Conservation (phyloP, 805 yeast species). For the Nakazawaea sp. region DNA sequence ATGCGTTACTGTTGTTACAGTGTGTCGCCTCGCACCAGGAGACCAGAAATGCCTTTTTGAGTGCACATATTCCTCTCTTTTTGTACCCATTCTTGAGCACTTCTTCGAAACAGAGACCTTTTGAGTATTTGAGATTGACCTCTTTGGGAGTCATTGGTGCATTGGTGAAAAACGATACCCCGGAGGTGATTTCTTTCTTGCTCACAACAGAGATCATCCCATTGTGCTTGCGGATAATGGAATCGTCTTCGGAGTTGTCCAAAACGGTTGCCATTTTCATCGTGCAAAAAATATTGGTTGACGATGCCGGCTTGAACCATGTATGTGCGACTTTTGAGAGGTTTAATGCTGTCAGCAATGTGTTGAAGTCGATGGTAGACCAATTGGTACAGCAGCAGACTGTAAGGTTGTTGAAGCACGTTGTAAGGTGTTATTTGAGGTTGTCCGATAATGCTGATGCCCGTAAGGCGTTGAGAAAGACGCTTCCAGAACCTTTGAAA, state of each 20-base stretch:
- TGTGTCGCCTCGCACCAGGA: constrained; percentile 96
- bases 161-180: constrained; percentile 88
- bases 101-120: constrained; percentile 83
- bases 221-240: constrained; percentile 90
- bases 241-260: constrained; percentile 84
- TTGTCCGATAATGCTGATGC: constrained; percentile 88
- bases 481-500: constrained; percentile 80
- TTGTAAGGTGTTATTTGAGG: constrained; percentile 88
- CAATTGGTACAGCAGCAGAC: constrained; percentile 74
- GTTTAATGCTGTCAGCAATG: constrained; percentile 89
- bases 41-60: constrained; percentile 76
- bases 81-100: constrained; percentile 92
- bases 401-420: constrained; percentile 84
- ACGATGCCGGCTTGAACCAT: constrained; percentile 85
- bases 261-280: constrained; percentile 97
- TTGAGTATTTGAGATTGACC: constrained; percentile 88
- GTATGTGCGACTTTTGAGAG: constrained; percentile 94
- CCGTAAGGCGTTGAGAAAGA: constrained; percentile 73
- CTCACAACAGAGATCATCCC: constrained; percentile 97
- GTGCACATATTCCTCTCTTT: constrained; percentile 88
- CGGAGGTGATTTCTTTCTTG: constrained; percentile 87
- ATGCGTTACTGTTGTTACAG: constrained; percentile 88
- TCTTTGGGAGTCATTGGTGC: constrained; percentile 97
- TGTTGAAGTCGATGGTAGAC: constrained; percentile 77
- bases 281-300: constrained; percentile 85